Percentiles rank a stretch among this genome's conserved stretches.
phyloP scores from a whole-genome alignment of 352 stramenopile species.

The Globisporangium parvum region DNA sequence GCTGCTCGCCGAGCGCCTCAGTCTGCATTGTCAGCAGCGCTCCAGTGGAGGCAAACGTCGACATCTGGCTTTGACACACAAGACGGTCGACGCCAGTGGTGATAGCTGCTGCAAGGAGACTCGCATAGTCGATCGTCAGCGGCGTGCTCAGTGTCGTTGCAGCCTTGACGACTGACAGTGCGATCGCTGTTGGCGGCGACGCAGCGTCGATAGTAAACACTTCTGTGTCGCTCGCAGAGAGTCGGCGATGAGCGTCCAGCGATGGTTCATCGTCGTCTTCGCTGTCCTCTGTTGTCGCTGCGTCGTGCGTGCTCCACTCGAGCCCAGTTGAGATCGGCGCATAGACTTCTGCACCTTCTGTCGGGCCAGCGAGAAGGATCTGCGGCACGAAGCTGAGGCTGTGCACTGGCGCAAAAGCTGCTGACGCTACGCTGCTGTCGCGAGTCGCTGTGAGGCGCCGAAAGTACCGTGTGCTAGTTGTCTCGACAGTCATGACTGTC shows the following conservation, averaged over 20 bases:
- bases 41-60: constrained; percentile 3
- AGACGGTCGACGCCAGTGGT: neutral
- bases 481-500: constrained; percentile 11
- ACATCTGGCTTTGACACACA: constrained; percentile 7
- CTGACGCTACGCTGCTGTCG: neutral
- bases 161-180: neutral
- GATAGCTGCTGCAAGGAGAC: constrained; percentile 2
- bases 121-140: constrained; percentile 1
- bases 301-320: neutral
- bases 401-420: neutral
- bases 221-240: neutral
- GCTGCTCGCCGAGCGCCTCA: neutral
- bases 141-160: neutral
- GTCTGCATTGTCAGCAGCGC: neutral
- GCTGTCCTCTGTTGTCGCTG: neutral
- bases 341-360: neutral
- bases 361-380: neutral
- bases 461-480: constrained; percentile 10
- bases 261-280: neutral
- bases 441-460: constrained; percentile 6
- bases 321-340: neutral
- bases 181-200: constrained; percentile 1
- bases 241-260: neutral
- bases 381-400: constrained; percentile 1
- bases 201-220: neutral